phyloP scores from a whole-genome alignment of 1,284 basidiomycete genomes.

The Golubevia sp. region DNA sequence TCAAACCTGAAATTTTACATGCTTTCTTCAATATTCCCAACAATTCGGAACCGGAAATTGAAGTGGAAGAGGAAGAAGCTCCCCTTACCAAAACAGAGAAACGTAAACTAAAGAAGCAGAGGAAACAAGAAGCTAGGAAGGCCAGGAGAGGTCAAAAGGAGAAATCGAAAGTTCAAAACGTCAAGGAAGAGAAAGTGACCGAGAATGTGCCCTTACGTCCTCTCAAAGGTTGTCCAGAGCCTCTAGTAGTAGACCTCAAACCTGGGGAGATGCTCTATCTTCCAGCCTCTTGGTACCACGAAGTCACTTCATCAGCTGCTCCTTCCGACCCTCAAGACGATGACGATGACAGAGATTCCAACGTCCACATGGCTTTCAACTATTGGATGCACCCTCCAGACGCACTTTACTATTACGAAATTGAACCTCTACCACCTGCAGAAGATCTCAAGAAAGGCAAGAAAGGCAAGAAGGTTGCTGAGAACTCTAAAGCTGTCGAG shows the following conservation, averaged over 20 bases:
- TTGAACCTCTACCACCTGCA: background rate
- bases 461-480: conserved; percentile 3
- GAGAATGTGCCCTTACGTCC: conserved; percentile 4
- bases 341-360: conserved; percentile 1
- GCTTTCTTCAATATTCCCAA: conserved; percentile 27
- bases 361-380: conserved; percentile 58
- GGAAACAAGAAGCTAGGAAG: background rate
- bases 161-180: background rate
- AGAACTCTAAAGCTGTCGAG: conserved; percentile 8
- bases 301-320: conserved; percentile 44
- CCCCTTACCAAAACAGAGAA: background rate
- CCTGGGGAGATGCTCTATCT: conserved; percentile 60
- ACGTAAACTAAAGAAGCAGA: conserved; percentile 9
- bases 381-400: conserved; percentile 60
- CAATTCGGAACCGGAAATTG: conserved; percentile 11
- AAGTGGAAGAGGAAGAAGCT: no score
- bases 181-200: background rate
- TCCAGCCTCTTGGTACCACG: conserved; percentile 58
- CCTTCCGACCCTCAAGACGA: background rate
- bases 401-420: conserved; percentile 17
- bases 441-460: background rate
- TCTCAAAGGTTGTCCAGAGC: conserved; percentile 36
- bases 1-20: conserved; percentile 39
- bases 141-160: background rate
- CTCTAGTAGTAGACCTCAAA: conserved; percentile 42